phyloP scores from a whole-genome alignment of 106 monocot genomes.

The Dendrobium catenatum region DNA sequence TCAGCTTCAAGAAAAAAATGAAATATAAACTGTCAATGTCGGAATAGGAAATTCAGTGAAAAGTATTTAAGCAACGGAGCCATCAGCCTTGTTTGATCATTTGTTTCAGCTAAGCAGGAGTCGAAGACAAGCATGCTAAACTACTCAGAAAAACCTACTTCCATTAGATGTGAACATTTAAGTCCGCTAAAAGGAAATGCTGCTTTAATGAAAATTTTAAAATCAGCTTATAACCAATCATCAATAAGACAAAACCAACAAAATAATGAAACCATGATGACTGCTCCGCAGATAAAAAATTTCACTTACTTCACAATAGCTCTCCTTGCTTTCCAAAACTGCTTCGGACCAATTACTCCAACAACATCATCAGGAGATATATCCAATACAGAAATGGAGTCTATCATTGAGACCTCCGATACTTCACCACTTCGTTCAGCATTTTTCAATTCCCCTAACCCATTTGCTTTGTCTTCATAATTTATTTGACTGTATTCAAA shows the following conservation, averaged over 20 bases:
- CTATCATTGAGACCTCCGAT: slow-evolving; percentile 54
- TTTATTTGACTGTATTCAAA: slow-evolving; percentile 7
- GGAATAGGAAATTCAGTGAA: not conserved
- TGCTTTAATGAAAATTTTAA: not conserved
- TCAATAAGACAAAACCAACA: not conserved
- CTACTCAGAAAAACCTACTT: not conserved
- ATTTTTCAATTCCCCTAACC: slow-evolving; percentile 14
- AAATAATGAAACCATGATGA: not conserved
- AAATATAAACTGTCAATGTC: not conserved
- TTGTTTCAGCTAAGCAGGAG: not conserved
- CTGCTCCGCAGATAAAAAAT: not conserved
- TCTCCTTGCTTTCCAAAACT: slow-evolving; percentile 93
- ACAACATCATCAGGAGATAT: slow-evolving; percentile 89
- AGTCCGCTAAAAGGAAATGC: not conserved
- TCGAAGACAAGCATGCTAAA: not conserved
- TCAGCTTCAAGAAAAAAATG: too few species aligned
- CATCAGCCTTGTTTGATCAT: not conserved
- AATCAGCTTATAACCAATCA: not conserved
- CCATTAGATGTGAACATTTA: not conserved
- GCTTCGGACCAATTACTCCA: slow-evolving; percentile 75
- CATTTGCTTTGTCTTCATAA: slow-evolving; percentile 12
- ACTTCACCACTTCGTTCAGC: slow-evolving; percentile 27
- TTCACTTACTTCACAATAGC: slow-evolving; percentile 81
- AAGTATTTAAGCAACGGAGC: too few species aligned
- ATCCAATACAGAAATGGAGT: slow-evolving; percentile 33